Base-by-base conservation (phyloP, 805 yeast genomes). In the Wickerhamomyces subpelliculosus region DNA sequence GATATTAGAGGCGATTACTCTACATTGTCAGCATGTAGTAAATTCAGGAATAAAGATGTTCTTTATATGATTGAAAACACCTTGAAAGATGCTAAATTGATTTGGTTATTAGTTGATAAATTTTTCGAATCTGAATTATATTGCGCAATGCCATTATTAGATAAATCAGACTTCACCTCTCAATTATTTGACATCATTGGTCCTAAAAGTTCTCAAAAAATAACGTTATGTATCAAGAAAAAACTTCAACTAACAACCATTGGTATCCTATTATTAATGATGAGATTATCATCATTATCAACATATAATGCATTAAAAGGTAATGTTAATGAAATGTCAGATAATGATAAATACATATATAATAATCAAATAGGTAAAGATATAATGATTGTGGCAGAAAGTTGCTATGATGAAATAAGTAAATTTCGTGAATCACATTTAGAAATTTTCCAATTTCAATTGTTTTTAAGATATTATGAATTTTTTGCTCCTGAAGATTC, bases 21-120 rank as follows among this genome's bases (percentile, higher is more conserved):
- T 41, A 34, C 37, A 31, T 35, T 30, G 29, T 13, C n/a, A 13
- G 18, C 37, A 44, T 32, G 24, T 32, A 20, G 20, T 5, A 25
- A 32, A 12, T 4, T 36, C 19, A 24, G 30, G 12, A 36, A 29
- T 10, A 16, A 21, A 13, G 33, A 35, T 26, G 28, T 32, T 4
- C 36, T 37, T 2, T 13, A 30, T 5, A 14, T 27, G 12, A 27
- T 48, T 7, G 40, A 41, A 13, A 14, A 18, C 1, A 27, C 34
- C 12, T n/a, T 54, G 1, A 36, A 16, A 3, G 53, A 54, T 33
- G 20, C 25, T 5, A 54, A 42, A 27, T 34, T 54, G 11, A 39
- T 50, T 3, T 54, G 59, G 59, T 3, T 46, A 8, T 34, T 52
- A 5, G 35, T 54, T 17, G 59, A 53, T 21, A 39, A 36, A 28